These are phyloP conservation scores for Sporothrix inflata DNA, from an alignment of 2,329 filamentous ascomycete genomes.

Conservation along the genomic window DNA sequence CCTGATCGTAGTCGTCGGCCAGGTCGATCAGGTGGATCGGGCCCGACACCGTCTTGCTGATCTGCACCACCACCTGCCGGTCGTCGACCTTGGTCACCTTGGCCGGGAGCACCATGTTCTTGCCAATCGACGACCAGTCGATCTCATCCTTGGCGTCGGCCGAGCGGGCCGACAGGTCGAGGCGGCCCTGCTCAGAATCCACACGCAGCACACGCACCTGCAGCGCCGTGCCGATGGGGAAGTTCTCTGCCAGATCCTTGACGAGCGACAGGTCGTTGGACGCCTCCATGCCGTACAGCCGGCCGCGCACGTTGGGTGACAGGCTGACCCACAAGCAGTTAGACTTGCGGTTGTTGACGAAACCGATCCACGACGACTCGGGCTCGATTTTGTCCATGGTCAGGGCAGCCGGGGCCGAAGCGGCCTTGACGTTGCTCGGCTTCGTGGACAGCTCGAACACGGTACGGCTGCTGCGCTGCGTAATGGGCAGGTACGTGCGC, in stretches of 20 bases:
- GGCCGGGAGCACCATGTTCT: constrained; percentile 80
- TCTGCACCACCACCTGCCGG: constrained; percentile 79
- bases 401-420: constrained; percentile 52
- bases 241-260: constrained; percentile 74
- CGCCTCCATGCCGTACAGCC: constrained; percentile 79
- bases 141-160: constrained; percentile 58
- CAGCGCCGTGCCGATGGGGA: constrained; percentile 87
- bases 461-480: constrained; percentile 78
- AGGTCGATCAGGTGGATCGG: constrained; percentile 82
- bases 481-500: constrained; percentile 88
- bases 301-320: constrained; percentile 83
- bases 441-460: constrained; percentile 89
- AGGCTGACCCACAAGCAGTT: constrained; percentile 89
- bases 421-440: constrained; percentile 62
- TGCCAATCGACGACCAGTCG: constrained; percentile 71
- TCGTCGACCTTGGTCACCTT: constrained; percentile 86
- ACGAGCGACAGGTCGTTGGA: constrained; percentile 83
- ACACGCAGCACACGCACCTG: constrained; percentile 77
- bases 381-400: constrained; percentile 72
- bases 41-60: constrained; percentile 78
- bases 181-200: constrained; percentile 70
- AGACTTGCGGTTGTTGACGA: constrained; percentile 84
- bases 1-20: constrained; percentile 81
- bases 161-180: constrained; percentile 83
- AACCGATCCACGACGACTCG: constrained; percentile 75